These are phyloP conservation scores for Diaporthe amygdali DNA, from an alignment of 2,329 filamentous ascomycete species.

Conservation along the genomic window DNA sequence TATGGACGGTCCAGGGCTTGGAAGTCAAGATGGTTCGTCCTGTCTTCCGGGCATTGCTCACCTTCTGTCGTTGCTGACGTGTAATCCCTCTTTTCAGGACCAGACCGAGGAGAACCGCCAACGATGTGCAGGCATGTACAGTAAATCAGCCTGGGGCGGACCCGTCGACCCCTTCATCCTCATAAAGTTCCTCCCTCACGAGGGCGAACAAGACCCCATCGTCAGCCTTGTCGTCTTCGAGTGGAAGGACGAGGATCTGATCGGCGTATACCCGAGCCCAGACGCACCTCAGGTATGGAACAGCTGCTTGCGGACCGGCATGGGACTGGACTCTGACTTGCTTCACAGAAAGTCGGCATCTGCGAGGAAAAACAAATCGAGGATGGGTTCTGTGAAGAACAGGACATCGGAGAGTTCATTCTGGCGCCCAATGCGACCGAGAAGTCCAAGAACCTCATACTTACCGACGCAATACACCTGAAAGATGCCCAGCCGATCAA, in stretches of 20 bases:
- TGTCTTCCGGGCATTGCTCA: not conserved
- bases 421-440: constrained; percentile 77
- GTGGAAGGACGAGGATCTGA: constrained; percentile 82
- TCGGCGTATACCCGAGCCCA: constrained; percentile 70
- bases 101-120: constrained; percentile 78
- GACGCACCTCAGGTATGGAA: constrained; percentile 58
- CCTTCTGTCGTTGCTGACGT: constrained; percentile 14
- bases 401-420: constrained; percentile 85
- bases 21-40: constrained; percentile 62
- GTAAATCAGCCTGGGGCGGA: constrained; percentile 85
- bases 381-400: constrained; percentile 73
- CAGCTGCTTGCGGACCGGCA: not conserved
- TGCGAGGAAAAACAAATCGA: constrained; percentile 77
- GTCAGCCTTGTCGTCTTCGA: constrained; percentile 92
- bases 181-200: constrained; percentile 74
- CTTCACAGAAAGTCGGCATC: constrained; percentile 55
- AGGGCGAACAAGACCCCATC: constrained; percentile 71
- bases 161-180: constrained; percentile 87
- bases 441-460: constrained; percentile 72
- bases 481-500: constrained; percentile 76
- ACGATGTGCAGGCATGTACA: constrained; percentile 93
- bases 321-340: constrained; percentile 36
- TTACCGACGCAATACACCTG: constrained; percentile 82
- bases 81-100: constrained; percentile 56
- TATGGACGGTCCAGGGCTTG: constrained; percentile 59